Evolutionary conservation across 768 basidiomycete species (phyloP).

Genomic region (Naganishia friedmannii): DNA sequence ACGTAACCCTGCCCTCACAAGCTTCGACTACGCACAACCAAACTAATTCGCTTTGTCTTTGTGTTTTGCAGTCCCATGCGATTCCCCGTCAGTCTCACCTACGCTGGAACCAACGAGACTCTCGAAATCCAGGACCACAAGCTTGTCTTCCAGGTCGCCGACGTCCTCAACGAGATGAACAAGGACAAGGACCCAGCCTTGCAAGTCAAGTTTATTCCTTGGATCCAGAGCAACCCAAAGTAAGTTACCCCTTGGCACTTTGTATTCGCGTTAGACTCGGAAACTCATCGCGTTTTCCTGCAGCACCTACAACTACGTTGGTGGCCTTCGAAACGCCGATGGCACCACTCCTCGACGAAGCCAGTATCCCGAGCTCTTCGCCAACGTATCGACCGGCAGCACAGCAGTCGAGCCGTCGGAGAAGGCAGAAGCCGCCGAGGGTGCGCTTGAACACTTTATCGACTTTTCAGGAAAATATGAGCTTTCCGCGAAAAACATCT

Average conservation of each 20-base stretch:
- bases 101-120: slow-evolving; percentile 34
- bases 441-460: slow-evolving; percentile 30
- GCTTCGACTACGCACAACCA: not conserved
- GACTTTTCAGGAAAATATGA: slow-evolving; percentile 26
- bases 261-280: no score
- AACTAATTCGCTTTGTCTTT: not conserved
- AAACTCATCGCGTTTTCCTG: not conserved
- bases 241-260: not conserved
- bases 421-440: slow-evolving; percentile 30
- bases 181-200: slow-evolving; percentile 29
- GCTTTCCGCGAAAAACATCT: slow-evolving; percentile 33
- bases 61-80: slow-evolving; percentile 33
- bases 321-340: slow-evolving; percentile 36
- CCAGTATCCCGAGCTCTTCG: slow-evolving; percentile 31
- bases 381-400: slow-evolving; percentile 15
- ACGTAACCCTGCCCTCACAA: not conserved
- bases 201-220: slow-evolving; percentile 38
- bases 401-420: slow-evolving; percentile 27
- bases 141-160: slow-evolving; percentile 37
- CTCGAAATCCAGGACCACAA: slow-evolving; percentile 37
- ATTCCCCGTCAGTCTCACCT: slow-evolving; percentile 34
- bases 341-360: slow-evolving; percentile 37
- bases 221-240: slow-evolving; percentile 36
- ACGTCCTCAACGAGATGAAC: slow-evolving; percentile 34
- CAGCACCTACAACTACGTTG: slow-evolving; percentile 32